These are phyloP conservation scores for Cicer pinnatifidum DNA, from an alignment of 306 rosid species.

Conservation along the genomic window DNA sequence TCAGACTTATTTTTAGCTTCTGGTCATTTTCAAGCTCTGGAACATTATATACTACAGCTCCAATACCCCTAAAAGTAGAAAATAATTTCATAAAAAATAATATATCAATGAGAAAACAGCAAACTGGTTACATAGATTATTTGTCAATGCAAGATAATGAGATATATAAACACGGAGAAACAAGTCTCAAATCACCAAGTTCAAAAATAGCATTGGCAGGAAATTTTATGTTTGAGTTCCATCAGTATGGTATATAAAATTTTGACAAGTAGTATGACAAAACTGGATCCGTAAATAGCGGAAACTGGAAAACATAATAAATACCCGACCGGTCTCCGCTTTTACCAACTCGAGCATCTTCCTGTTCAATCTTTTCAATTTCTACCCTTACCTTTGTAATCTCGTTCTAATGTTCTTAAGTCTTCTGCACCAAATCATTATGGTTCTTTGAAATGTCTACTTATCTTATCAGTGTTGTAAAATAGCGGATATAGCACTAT, in stretches of 20 bases:
- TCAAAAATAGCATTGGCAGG: background rate
- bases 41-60: constrained; percentile 77
- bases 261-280: background rate
- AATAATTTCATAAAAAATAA: constrained; percentile 18
- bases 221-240: constrained; percentile 1
- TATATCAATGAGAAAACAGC: constrained; percentile 21
- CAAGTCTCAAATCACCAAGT: constrained; percentile 6
- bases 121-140: background rate
- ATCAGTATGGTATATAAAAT: background rate
- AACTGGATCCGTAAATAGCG: background rate
- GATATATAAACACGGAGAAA: constrained; percentile 15
- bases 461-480: no score
- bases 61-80: constrained; percentile 66
- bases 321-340: background rate
- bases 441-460: background rate
- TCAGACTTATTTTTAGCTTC: constrained; percentile 73
- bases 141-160: constrained; percentile 25
- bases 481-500: no score
- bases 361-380: background rate
- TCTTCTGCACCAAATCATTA: background rate
- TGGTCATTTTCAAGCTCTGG: constrained; percentile 68
- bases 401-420: background rate
- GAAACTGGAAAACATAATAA: background rate
- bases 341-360: background rate
- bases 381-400: background rate